A percentile compares a stretch with the other conserved stretches of the same genome.
Evolutionary conservation across 805 yeast species (phyloP).

Genomic region (Teunomyces gatunensis): DNA sequence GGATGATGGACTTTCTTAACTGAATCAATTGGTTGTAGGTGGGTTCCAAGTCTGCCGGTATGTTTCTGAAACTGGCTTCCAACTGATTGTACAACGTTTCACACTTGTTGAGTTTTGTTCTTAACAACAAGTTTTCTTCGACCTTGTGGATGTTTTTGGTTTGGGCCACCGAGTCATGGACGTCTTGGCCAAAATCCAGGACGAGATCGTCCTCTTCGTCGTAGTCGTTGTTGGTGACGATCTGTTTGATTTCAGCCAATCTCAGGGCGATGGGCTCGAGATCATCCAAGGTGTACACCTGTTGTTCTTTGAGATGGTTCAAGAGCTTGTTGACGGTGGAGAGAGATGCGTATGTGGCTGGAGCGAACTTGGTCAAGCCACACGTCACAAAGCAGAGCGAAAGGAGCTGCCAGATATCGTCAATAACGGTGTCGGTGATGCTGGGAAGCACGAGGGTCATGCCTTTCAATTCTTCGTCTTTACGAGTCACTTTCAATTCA

Average conservation of each 20-base stretch:
- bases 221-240: constrained; percentile 40
- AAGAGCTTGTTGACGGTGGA: constrained; percentile 82
- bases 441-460: constrained; percentile 40
- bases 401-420: constrained; percentile 85
- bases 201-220: constrained; percentile 13
- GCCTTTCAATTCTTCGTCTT: constrained; percentile 42
- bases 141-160: constrained; percentile 32
- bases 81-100: constrained; percentile 54
- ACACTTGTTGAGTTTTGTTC: constrained; percentile 66
- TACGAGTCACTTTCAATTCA: constrained; percentile 52
- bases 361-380: constrained; percentile 86
- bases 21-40: constrained; percentile 59
- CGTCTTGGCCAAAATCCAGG: constrained; percentile 11
- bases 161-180: constrained; percentile 2
- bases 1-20: constrained; percentile 60
- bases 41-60: constrained; percentile 37
- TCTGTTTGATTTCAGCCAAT: constrained; percentile 63
- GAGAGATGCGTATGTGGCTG: constrained; percentile 89
- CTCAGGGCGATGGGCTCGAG: constrained; percentile 73
- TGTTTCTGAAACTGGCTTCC: constrained; percentile 47
- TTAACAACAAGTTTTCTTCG: constrained; percentile 60
- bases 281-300: constrained; percentile 82
- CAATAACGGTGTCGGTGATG: constrained; percentile 69
- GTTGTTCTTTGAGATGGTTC: constrained; percentile 77
- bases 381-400: constrained; percentile 88